phyloP scores from a whole-genome alignment of 2,329 filamentous ascomycete species.

The Colletotrichum navitas region DNA sequence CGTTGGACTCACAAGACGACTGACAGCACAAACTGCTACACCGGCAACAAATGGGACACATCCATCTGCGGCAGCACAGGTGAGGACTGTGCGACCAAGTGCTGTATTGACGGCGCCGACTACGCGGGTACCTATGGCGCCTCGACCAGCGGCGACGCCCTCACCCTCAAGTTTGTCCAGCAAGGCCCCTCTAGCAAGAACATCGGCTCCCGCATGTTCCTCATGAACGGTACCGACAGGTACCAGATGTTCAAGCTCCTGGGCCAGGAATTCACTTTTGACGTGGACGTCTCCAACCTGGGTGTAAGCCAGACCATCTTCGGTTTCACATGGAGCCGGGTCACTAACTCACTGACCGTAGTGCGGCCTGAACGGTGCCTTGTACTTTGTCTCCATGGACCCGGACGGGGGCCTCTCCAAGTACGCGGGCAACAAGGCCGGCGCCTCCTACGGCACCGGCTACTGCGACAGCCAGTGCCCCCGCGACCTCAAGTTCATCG shows the following conservation, averaged over 20 bases:
- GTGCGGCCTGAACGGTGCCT: conserved; percentile 79
- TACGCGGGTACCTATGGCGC: conserved; percentile 67
- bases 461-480: conserved; percentile 66
- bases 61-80: conserved; percentile 57
- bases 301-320: conserved; percentile 29
- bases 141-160: conserved; percentile 61
- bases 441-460: conserved; percentile 72
- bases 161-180: conserved; percentile 70
- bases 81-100: conserved; percentile 61
- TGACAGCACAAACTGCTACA: conserved; percentile 68
- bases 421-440: conserved; percentile 63
- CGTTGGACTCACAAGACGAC: conserved; percentile 66
- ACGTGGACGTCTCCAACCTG: conserved; percentile 76
- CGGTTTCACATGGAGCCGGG: too few species aligned
- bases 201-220: conserved; percentile 70
- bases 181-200: conserved; percentile 62
- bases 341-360: conserved; percentile 47
- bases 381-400: conserved; percentile 76
- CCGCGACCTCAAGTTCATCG: conserved; percentile 68
- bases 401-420: conserved; percentile 66
- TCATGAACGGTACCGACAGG: conserved; percentile 70
- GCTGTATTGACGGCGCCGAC: conserved; percentile 67
- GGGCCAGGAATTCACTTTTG: conserved; percentile 78
- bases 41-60: conserved; percentile 63
- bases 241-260: conserved; percentile 75